A percentile compares a stretch with the other conserved stretches of the same genome.
Evolutionary conservation across 139 green algal genomes (phyloP).

Genomic region (Zygnema circumcarinatum): DNA sequence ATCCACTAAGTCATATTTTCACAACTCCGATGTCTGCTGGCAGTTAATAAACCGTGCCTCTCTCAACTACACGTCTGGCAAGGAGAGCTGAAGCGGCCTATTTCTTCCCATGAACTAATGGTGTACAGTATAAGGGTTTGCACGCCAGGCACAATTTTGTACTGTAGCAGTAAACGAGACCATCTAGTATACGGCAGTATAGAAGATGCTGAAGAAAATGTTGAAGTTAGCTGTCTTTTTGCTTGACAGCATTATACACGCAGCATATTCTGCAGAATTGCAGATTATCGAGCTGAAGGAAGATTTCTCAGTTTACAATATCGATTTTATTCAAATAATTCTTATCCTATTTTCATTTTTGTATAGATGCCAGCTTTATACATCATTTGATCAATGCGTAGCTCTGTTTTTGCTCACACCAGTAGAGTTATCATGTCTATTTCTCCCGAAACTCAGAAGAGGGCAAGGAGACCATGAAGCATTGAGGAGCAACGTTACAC

Average conservation of each 20-base stretch:
- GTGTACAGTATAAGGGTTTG: background rate
- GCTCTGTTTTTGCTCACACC: background rate
- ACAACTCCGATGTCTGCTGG: too few species aligned
- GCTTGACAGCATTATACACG: background rate
- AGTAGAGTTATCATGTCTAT: background rate
- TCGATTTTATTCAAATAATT: background rate
- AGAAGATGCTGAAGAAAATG: too few species aligned
- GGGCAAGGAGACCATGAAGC: too few species aligned
- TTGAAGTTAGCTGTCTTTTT: too few species aligned
- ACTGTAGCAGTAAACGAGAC: background rate
- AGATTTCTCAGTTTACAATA: background rate
- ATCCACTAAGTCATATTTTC: too few species aligned
- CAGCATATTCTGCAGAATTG: background rate
- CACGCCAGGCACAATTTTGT: background rate
- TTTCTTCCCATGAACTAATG: background rate
- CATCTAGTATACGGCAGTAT: too few species aligned
- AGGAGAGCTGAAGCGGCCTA: too few species aligned
- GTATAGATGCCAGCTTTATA: background rate
- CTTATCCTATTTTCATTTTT: background rate
- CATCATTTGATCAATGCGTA: background rate
- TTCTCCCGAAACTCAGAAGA: background rate
- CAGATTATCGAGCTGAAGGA: background rate
- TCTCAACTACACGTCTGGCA: too few species aligned
- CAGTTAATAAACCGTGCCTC: too few species aligned
- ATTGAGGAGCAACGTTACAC: background rate